Evolutionary conservation across 1,139 yeast species (phyloP).

Genomic region (Nematodospora anomalae): DNA sequence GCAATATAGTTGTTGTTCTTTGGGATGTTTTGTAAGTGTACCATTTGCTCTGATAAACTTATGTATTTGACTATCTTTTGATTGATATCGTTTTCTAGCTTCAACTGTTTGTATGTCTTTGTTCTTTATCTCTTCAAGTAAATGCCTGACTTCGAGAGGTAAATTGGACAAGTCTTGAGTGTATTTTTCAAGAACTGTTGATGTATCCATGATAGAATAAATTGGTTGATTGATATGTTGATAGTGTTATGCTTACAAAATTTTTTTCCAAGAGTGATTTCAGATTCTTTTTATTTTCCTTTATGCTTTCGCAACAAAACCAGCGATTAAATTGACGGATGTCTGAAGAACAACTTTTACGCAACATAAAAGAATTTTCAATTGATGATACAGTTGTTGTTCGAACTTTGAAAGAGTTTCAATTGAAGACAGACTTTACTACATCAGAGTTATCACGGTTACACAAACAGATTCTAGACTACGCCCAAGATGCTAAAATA

Average conservation of each 20-base stretch:
- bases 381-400: slow-evolving; percentile 1
- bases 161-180: slow-evolving; percentile 68
- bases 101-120: slow-evolving; percentile 71
- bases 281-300: not conserved
- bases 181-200: slow-evolving; percentile 49
- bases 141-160: slow-evolving; percentile 84
- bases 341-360: not conserved
- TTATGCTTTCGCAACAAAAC: no score
- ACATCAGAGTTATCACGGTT: not conserved
- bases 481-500: not conserved
- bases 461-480: not conserved
- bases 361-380: not conserved
- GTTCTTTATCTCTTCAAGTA: slow-evolving; percentile 74
- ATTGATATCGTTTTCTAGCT: slow-evolving; percentile 62
- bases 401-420: not conserved
- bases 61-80: slow-evolving; percentile 76
- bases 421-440: not conserved
- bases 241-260: not conserved
- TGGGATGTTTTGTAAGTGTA: slow-evolving; percentile 76
- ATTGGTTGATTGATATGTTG: not conserved
- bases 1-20: slow-evolving; percentile 66
- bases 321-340: no score
- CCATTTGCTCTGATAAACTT: slow-evolving; percentile 85
- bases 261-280: not conserved
- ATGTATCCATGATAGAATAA: slow-evolving; percentile 40